phyloP scores from a whole-genome alignment of 257 asterid species.

The Nicotiana attenuata region DNA sequence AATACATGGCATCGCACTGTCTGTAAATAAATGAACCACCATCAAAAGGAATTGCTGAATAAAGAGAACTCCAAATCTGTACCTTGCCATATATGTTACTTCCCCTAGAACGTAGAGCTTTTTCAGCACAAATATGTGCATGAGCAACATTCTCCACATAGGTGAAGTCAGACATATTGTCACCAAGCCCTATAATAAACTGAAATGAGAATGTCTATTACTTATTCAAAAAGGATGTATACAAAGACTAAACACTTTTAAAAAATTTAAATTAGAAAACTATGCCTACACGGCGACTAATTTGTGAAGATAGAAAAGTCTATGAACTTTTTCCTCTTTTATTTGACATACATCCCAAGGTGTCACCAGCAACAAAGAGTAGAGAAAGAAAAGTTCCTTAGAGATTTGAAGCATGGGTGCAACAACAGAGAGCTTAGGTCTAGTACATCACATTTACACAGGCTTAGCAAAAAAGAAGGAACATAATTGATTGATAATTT shows the following conservation, averaged over 20 bases:
- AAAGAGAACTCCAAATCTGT: slow-evolving; percentile 18
- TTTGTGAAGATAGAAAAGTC: neutral
- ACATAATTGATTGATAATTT: slow-evolving; percentile 7
- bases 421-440: slow-evolving; percentile 1
- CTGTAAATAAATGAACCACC: slow-evolving; percentile 1
- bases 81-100: slow-evolving; percentile 72
- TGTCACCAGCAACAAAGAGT: neutral
- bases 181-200: slow-evolving; percentile 86
- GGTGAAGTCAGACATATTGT: slow-evolving; percentile 63
- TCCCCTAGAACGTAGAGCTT: slow-evolving; percentile 53
- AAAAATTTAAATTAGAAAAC: slow-evolving; percentile 18
- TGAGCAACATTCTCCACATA: slow-evolving; percentile 87
- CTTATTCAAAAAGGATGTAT: slow-evolving; percentile 51
- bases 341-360: neutral
- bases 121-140: slow-evolving; percentile 88
- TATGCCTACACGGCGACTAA: neutral
- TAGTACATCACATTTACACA: slow-evolving; percentile 2
- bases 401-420: slow-evolving; percentile 3
- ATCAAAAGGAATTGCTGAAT: slow-evolving; percentile 4
- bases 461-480: neutral
- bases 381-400: neutral
- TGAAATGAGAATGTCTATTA: slow-evolving; percentile 90
- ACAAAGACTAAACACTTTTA: slow-evolving; percentile 7
- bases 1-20: slow-evolving; percentile 13
- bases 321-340: neutral